These are phyloP conservation scores for Monosporascus sp. DNA, from an alignment of 2,329 filamentous ascomycete species.

Conservation along the genomic window DNA sequence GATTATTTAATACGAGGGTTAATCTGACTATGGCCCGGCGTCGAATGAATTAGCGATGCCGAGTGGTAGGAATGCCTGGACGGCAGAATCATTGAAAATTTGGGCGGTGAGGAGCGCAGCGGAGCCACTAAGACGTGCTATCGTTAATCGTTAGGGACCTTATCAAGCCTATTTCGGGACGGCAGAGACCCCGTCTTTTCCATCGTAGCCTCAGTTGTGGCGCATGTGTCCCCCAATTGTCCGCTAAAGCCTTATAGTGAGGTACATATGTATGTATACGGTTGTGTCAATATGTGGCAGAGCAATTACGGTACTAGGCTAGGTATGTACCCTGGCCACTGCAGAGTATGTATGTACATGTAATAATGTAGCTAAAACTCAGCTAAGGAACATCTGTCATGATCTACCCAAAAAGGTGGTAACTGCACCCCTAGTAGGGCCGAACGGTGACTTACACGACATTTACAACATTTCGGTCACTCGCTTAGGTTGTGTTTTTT, in stretches of 20 bases:
- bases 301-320: background rate
- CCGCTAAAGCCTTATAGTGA: no score
- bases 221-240: background rate
- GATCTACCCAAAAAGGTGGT: background rate
- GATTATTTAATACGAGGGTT: background rate
- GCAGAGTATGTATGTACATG: no score
- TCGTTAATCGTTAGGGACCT: background rate
- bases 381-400: slow-evolving; percentile 1
- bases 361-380: no score
- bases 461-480: background rate
- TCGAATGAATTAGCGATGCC: background rate
- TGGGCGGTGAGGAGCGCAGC: slow-evolving; percentile 6
- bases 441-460: background rate
- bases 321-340: background rate
- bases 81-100: slow-evolving; percentile 16
- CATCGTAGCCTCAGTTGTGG: background rate
- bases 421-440: background rate
- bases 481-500: background rate
- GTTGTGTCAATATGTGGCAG: no score
- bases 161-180: background rate
- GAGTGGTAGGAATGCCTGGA: background rate
- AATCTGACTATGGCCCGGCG: no score
- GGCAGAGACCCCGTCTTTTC: background rate
- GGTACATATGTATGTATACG: no score
- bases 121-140: background rate